Evolutionary conservation across 2,329 filamentous ascomycete genomes (phyloP), one percentile per base, ranked within the genome.

Genomic region (Pyrenochaeta sp.): DNA sequence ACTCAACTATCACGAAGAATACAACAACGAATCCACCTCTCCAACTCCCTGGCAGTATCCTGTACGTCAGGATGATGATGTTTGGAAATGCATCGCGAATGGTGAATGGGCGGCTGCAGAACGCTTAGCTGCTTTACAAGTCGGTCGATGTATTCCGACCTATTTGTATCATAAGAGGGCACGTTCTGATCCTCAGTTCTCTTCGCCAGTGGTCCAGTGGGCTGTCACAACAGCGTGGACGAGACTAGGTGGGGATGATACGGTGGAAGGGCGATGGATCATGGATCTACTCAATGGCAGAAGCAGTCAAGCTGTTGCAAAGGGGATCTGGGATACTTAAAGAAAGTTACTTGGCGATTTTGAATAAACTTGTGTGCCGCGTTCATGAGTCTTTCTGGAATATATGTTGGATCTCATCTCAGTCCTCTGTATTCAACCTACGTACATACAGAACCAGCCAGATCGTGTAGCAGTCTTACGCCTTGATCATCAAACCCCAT

Each of bases 401-500:
- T 5, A 40, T 30, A 30, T 30, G 28, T 5, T 30, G 9, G 5
- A 5, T 30, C 12, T 27, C 22, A 27, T 45, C 10, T 9, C 24
- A 9, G 19, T 19, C 19, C 19, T 19, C 19, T 19, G 19, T 19
- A 19, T 19, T 19, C 19, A 19, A 19, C 19, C 19, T 19, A 45
- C 9, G 5, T 28, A 10, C 22, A 25, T 10, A 19, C 19, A 19
- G 19, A 19, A 19, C 19, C 19, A 30, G 25, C 25, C 3, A n/a
- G 8, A 32, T 13, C 6, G 15, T 40, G 2, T 13, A 45, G 13
- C 22, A 19, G 13, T 34, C 34, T 61, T 42, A 76, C 0, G 68
- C 73, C 47, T 68, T 76, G 1, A 66, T 61, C 54, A 55, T 59
- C n/a, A 73, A 37, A 22, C 58, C 54, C 61, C 65, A 70, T 5